These are phyloP conservation scores for Amaranthus hypochondriacus DNA, from an alignment of 148 eudicot genomes.

Conservation along the genomic window DNA sequence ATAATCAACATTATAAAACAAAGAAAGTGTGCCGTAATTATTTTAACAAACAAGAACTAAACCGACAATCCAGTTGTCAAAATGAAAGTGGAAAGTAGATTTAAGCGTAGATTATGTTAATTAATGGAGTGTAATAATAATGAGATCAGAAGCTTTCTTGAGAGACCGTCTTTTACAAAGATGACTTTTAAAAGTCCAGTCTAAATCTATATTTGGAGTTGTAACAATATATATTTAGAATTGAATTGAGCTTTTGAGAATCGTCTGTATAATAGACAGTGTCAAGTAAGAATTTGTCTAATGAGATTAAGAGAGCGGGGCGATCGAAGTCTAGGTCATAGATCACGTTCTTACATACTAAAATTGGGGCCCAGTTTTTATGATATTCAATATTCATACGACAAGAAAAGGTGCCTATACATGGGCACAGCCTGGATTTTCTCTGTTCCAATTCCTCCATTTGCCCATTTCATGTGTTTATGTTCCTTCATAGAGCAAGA, in stretches of 20 bases:
- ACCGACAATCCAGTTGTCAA: conserved; percentile 23
- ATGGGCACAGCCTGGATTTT: conserved; percentile 37
- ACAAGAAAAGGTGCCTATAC: conserved; percentile 21
- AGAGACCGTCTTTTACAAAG: too few relatives aligned
- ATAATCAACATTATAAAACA: too few relatives aligned
- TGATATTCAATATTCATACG: not conserved
- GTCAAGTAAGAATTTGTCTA: too few relatives aligned
- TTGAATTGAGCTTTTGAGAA: too few relatives aligned
- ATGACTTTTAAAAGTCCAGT: too few relatives aligned
- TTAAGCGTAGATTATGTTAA: not conserved
- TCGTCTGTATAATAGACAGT: too few relatives aligned
- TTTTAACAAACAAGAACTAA: not conserved
- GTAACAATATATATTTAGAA: too few relatives aligned
- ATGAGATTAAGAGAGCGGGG: not conserved
- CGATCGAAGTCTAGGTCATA: conserved; percentile 1
- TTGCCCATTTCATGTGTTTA: not conserved
- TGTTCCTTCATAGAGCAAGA: not conserved
- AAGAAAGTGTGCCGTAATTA: too few relatives aligned
- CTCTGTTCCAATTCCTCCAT: conserved; percentile 1
- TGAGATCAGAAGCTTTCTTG: too few relatives aligned
- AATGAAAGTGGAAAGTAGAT: not conserved
- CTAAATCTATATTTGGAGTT: too few relatives aligned
- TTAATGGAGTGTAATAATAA: too few relatives aligned
- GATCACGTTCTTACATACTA: conserved; percentile 15
- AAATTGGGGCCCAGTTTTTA: conserved; percentile 1